Evolutionary conservation across 2,329 filamentous ascomycete species (phyloP).

Genomic region (Venturia effusa): DNA sequence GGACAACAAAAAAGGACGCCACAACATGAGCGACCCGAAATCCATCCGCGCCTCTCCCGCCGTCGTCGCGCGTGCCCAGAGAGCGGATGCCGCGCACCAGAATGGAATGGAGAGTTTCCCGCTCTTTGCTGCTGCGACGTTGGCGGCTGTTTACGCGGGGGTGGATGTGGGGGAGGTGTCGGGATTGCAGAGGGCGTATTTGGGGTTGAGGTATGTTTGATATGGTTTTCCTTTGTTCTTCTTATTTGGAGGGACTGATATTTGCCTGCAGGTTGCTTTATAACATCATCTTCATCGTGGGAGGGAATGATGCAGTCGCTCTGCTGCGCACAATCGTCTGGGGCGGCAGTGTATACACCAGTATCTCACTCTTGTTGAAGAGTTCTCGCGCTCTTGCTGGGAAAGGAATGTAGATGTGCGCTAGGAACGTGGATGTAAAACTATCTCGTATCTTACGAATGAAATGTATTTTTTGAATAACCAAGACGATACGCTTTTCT

Average conservation of each 20-base stretch:
- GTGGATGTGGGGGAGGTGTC: background rate
- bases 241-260: background rate
- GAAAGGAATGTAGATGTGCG: background rate
- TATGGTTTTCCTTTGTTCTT: background rate
- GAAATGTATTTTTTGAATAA: too few relatives aligned
- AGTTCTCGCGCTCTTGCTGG: background rate
- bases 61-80: constrained; percentile 32
- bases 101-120: constrained; percentile 38
- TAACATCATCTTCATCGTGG: constrained; percentile 4
- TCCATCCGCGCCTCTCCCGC: constrained; percentile 24
- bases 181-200: background rate
- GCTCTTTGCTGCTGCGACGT: constrained; percentile 32
- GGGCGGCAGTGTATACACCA: constrained; percentile 6
- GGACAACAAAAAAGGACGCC: constrained; percentile 5
- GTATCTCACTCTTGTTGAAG: background rate
- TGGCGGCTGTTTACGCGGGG: background rate
- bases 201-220: background rate
- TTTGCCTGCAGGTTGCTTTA: background rate
- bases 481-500: too few relatives aligned
- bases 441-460: too few relatives aligned
- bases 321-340: background rate
- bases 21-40: constrained; percentile 6
- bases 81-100: constrained; percentile 33
- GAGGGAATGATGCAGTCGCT: background rate
- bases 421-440: background rate